A percentile compares a stretch with the other conserved stretches of the same genome.
Conservation (phyloP, 2,329 filamentous ascomycete genomes). For the Periconia digitata region DNA sequence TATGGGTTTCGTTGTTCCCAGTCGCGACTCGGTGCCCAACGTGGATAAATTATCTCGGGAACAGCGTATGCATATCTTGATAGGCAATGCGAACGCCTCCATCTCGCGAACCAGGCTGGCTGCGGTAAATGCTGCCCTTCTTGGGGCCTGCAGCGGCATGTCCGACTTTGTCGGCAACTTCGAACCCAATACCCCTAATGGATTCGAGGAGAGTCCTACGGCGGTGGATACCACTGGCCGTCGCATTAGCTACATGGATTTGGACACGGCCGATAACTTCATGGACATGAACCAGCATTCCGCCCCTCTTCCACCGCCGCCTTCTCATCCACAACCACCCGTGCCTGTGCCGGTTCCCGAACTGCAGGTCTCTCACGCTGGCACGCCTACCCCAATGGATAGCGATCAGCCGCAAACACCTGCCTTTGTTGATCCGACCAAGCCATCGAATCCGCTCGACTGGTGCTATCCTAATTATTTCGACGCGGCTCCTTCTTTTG, state of each 20-base stretch:
- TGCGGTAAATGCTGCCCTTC: slow-evolving; percentile 35
- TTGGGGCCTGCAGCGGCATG: slow-evolving; percentile 23
- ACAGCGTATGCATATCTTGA: slow-evolving; percentile 41
- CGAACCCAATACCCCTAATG: slow-evolving; percentile 26
- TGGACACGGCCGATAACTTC: slow-evolving; percentile 33
- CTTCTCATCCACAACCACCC: slow-evolving; percentile 16
- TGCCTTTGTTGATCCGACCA: slow-evolving; percentile 30
- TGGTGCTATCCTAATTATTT: slow-evolving; percentile 41
- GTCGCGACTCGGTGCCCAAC: slow-evolving; percentile 38
- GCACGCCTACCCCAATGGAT: slow-evolving; percentile 19
- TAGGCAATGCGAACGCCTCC: slow-evolving; percentile 31
- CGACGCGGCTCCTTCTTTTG: slow-evolving; percentile 35
- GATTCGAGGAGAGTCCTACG: slow-evolving; percentile 27
- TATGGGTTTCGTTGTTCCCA: slow-evolving; percentile 37
- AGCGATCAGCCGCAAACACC: slow-evolving; percentile 19
- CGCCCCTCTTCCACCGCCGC: slow-evolving; percentile 21
- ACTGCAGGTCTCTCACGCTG: neutral
- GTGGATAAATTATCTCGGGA: slow-evolving; percentile 33
- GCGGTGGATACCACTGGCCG: slow-evolving; percentile 25
- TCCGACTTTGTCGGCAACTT: slow-evolving; percentile 19
- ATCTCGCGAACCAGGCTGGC: slow-evolving; percentile 29
- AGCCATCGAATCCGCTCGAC: slow-evolving; percentile 32
- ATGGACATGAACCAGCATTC: slow-evolving; percentile 30
- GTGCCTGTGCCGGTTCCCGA: neutral
- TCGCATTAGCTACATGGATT: slow-evolving; percentile 43